A percentile compares a stretch with the other conserved stretches of the same genome.
Evolutionary conservation across 805 yeast species (phyloP).

Genomic region (Monosporozyma siamensis): DNA sequence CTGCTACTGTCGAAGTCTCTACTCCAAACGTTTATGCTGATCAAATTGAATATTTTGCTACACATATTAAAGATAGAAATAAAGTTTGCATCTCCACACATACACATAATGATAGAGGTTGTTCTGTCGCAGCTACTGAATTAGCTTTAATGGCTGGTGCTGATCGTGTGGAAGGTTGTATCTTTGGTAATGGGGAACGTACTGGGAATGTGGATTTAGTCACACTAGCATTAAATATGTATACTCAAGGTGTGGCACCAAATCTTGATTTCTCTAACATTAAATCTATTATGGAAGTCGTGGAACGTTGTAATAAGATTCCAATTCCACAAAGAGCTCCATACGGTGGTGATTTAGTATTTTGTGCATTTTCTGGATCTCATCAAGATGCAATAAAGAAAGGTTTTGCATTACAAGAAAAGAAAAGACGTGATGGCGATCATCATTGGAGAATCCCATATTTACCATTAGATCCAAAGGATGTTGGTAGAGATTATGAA

Average conservation of each 20-base stretch:
- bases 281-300: slow-evolving; percentile 55
- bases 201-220: slow-evolving; percentile 81
- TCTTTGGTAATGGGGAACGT: slow-evolving; percentile 81
- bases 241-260: slow-evolving; percentile 71
- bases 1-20: slow-evolving; percentile 78
- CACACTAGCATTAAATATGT: slow-evolving; percentile 65
- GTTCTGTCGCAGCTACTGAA: slow-evolving; percentile 85
- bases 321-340: slow-evolving; percentile 75
- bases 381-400: slow-evolving; percentile 85
- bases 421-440: slow-evolving; percentile 30
- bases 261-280: slow-evolving; percentile 63
- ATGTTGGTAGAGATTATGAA: slow-evolving; percentile 82
- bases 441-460: slow-evolving; percentile 67
- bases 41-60: slow-evolving; percentile 67
- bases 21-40: slow-evolving; percentile 80
- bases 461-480: slow-evolving; percentile 76
- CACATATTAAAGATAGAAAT: slow-evolving; percentile 54
- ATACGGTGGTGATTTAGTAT: slow-evolving; percentile 74
- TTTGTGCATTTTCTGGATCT: slow-evolving; percentile 78
- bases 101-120: slow-evolving; percentile 80
- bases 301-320: slow-evolving; percentile 72
- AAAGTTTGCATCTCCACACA: slow-evolving; percentile 67
- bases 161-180: slow-evolving; percentile 80
- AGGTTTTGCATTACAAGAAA: slow-evolving; percentile 47
- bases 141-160: slow-evolving; percentile 77